Conservation (phyloP, 1,139 yeast species). For the Candida sojae region DNA sequence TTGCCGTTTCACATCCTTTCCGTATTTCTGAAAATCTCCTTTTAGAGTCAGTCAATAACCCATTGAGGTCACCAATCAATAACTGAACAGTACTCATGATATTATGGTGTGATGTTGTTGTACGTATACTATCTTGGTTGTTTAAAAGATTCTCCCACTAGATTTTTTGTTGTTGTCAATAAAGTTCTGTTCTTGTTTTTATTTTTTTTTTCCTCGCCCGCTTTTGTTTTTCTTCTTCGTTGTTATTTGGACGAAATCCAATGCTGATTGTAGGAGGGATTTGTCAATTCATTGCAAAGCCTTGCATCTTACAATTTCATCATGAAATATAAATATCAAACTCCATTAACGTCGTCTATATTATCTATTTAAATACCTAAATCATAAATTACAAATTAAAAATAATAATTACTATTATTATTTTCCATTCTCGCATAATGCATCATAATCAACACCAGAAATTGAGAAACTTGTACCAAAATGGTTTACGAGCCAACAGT, state of each 20-base stretch:
- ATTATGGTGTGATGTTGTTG: too few species aligned
- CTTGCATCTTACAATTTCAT: too few species aligned
- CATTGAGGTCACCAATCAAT: constrained; percentile 55
- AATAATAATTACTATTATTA: too few species aligned
- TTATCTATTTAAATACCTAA: neutral
- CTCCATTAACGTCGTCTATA: neutral
- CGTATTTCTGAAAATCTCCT: constrained; percentile 69
- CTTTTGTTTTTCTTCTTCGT: neutral
- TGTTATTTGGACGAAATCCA: neutral
- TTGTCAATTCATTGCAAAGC: too few species aligned
- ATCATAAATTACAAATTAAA: too few species aligned
- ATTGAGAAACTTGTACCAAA: constrained; percentile 17
- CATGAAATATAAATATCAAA: too few species aligned
- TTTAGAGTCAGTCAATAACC: constrained; percentile 67
- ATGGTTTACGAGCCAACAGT: constrained; percentile 15
- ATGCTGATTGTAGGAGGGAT: too few species aligned
- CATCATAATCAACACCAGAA: constrained; percentile 22
- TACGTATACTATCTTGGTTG: too few species aligned
- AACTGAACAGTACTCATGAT: constrained; percentile 44
- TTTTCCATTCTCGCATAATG: too few species aligned
- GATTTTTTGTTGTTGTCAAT: neutral
- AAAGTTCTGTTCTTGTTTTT: neutral
- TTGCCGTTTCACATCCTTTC: constrained; percentile 63
- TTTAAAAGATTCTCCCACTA: too few species aligned
- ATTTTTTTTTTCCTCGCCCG: neutral